phyloP scores from a whole-genome alignment of 176 grass and related monocot species.

The Oryza australiensis region DNA sequence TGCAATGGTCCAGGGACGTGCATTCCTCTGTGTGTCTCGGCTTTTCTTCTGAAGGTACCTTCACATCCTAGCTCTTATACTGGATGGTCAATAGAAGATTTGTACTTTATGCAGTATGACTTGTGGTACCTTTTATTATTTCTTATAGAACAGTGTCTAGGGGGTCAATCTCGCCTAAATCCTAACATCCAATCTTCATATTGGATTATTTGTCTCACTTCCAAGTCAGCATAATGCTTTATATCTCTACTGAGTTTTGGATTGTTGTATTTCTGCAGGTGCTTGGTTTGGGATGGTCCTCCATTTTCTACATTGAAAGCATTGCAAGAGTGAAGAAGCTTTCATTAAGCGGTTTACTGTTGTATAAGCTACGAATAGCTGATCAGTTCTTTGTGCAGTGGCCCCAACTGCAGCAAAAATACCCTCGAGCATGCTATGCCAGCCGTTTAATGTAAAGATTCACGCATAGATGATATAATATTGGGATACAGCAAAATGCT shows the following conservation, averaged over 20 bases:
- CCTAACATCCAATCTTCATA: background rate
- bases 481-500: background rate
- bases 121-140: background rate
- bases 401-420: slow-evolving; percentile 70
- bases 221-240: background rate
- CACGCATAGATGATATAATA: background rate
- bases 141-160: background rate
- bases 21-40: slow-evolving; percentile 77
- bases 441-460: slow-evolving; percentile 75
- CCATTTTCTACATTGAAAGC: slow-evolving; percentile 88
- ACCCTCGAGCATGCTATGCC: slow-evolving; percentile 53
- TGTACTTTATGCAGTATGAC: background rate
- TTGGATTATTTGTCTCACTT: background rate
- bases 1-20: slow-evolving; percentile 95
- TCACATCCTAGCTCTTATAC: background rate
- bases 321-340: slow-evolving; percentile 91
- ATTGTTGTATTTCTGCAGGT: slow-evolving; percentile 47
- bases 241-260: background rate
- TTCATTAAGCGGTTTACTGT: slow-evolving; percentile 75
- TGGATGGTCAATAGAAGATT: slow-evolving; percentile 7
- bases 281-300: slow-evolving; percentile 70
- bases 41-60: slow-evolving; percentile 80
- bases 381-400: slow-evolving; percentile 90
- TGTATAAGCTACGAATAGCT: slow-evolving; percentile 79
- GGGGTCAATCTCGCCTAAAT: background rate